Evolutionary conservation across 1,284 basidiomycete species (phyloP).

Genomic region (Malassezia caprae): DNA sequence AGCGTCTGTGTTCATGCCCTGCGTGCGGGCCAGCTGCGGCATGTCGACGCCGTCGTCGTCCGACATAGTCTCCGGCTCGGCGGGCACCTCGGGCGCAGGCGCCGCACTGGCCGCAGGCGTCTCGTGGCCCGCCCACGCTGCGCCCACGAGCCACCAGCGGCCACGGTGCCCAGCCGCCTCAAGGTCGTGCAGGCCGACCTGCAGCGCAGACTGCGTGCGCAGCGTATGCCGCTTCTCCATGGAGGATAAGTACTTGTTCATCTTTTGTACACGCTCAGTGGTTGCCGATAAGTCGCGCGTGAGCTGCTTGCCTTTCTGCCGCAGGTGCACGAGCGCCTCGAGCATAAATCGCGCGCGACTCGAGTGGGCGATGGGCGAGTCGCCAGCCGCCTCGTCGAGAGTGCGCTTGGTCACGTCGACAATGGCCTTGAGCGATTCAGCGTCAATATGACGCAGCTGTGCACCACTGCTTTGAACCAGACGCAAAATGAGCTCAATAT

Average conservation of each 20-base stretch:
- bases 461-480: conserved; percentile 55
- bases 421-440: conserved; percentile 35
- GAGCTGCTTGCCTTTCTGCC: conserved; percentile 51
- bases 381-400: conserved; percentile 11
- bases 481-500: conserved; percentile 72
- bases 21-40: conserved; percentile 69
- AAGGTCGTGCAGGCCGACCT: conserved; percentile 61
- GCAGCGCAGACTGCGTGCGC: conserved; percentile 27
- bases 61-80: conserved; percentile 48
- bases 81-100: background rate
- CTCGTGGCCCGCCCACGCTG: conserved; percentile 79
- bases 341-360: conserved; percentile 44
- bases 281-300: conserved; percentile 3
- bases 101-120: conserved; percentile 59
- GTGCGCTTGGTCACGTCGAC: conserved; percentile 30
- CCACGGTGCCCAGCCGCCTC: conserved; percentile 73
- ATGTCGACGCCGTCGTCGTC: conserved; percentile 50
- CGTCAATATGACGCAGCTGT: conserved; percentile 37
- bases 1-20: conserved; percentile 98
- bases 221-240: conserved; percentile 33
- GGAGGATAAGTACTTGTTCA: conserved; percentile 35
- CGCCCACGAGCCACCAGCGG: conserved; percentile 98
- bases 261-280: conserved; percentile 13
- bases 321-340: conserved; percentile 33
- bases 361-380: conserved; percentile 11